phyloP scores from a whole-genome alignment of 2,329 filamentous ascomycete genomes.

The Teratosphaeriaceae sp. region DNA sequence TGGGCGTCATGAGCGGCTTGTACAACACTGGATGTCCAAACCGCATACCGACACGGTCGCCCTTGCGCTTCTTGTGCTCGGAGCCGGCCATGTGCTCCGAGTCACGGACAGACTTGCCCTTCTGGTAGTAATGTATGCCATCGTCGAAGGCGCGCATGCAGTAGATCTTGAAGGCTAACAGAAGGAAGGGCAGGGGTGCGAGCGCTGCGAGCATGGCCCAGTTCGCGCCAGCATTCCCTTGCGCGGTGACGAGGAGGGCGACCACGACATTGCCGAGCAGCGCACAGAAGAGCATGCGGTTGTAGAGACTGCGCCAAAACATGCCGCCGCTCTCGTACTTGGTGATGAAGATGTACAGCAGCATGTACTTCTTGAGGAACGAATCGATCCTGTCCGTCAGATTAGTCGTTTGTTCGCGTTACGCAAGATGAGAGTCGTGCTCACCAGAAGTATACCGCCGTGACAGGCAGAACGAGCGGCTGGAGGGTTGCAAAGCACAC shows the following conservation, averaged over 20 bases:
- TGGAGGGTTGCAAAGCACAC: conserved; percentile 80
- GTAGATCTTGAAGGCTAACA: conserved; percentile 81
- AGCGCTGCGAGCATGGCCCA: conserved; percentile 61
- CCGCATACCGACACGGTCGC: conserved; percentile 64
- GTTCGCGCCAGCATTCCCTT: conserved; percentile 30
- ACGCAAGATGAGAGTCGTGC: neutral
- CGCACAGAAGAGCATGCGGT: conserved; percentile 78
- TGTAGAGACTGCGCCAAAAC: conserved; percentile 88
- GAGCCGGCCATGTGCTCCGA: conserved; percentile 21
- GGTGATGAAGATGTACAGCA: conserved; percentile 88
- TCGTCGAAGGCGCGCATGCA: conserved; percentile 70
- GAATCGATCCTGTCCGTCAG: conserved; percentile 54
- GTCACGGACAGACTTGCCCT: conserved; percentile 48
- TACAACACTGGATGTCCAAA: conserved; percentile 92
- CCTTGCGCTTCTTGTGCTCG: conserved; percentile 38
- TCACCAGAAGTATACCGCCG: conserved; percentile 73
- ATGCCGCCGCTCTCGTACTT: conserved; percentile 93
- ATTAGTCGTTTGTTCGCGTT: neutral
- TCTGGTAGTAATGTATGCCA: conserved; percentile 74
- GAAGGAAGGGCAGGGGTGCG: conserved; percentile 65
- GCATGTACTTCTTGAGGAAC: conserved; percentile 88
- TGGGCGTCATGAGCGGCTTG: conserved; percentile 82
- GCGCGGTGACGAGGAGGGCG: conserved; percentile 67
- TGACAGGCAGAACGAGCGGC: conserved; percentile 77
- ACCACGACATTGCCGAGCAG: conserved; percentile 74